These are phyloP conservation scores for Mortierella sp. DNA, from an alignment of 371 early-diverging fungal genomes.

Conservation along the genomic window DNA sequence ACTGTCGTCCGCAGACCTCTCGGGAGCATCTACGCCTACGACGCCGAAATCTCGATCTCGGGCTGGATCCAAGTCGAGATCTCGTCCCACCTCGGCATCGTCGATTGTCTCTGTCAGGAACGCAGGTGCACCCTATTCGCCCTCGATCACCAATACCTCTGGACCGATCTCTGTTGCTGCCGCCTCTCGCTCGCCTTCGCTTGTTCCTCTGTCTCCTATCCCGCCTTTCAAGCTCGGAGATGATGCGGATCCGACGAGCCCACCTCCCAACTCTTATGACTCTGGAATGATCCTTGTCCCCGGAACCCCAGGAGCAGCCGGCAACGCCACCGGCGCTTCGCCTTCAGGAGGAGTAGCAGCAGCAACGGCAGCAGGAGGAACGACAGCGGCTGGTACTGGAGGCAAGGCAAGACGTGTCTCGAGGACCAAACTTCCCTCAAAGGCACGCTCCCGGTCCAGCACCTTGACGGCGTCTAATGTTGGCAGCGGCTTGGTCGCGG, in stretches of 20 bases:
- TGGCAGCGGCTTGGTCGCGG: neutral
- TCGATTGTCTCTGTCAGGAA: constrained; percentile 34
- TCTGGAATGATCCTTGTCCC: constrained; percentile 36
- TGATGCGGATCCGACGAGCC: constrained; percentile 21
- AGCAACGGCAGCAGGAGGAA: constrained; percentile 6
- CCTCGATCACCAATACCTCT: constrained; percentile 27
- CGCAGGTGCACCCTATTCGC: constrained; percentile 51
- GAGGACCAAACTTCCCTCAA: constrained; percentile 38
- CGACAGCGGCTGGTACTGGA: constrained; percentile 11
- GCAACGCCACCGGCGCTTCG: constrained; percentile 3
- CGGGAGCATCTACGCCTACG: constrained; percentile 26
- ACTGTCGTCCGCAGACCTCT: constrained; percentile 30
- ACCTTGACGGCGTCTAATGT: constrained; percentile 31
- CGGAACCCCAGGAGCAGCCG: constrained; percentile 11
- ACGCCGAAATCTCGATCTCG: constrained; percentile 47
- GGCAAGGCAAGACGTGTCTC: constrained; percentile 45
- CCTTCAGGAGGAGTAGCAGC: constrained; percentile 16
- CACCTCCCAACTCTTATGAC: constrained; percentile 39
- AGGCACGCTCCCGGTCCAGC: constrained; percentile 49
- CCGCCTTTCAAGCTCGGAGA: constrained; percentile 22
- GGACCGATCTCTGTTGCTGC: constrained; percentile 15
- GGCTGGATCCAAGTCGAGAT: constrained; percentile 50
- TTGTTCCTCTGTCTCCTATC: constrained; percentile 47
- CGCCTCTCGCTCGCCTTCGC: constrained; percentile 45
- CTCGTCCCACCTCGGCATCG: constrained; percentile 43